These are phyloP conservation scores for Fusarium xyrophilum DNA, from an alignment of 2,329 filamentous ascomycete genomes.

Conservation along the genomic window DNA sequence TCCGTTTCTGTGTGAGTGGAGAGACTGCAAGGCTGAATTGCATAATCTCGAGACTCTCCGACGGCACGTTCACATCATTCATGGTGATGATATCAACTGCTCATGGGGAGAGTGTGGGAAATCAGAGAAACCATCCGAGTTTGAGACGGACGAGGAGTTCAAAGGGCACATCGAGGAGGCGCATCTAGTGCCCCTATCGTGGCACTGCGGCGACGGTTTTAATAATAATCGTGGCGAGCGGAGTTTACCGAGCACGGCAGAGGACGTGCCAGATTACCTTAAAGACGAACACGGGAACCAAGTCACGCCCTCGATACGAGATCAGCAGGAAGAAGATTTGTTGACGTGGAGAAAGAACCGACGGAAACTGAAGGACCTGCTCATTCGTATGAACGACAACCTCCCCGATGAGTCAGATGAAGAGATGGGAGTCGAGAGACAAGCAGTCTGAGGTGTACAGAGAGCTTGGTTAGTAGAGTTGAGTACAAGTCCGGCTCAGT, in stretches of 20 bases:
- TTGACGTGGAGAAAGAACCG: conserved; percentile 54
- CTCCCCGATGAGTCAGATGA: conserved; percentile 53
- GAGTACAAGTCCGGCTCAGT: not conserved
- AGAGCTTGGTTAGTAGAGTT: not conserved
- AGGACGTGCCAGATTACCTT: conserved; percentile 57
- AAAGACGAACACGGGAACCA: conserved; percentile 60
- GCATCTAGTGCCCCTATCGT: conserved; percentile 62
- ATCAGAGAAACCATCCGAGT: conserved; percentile 40
- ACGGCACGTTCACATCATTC: conserved; percentile 60
- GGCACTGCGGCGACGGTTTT: conserved; percentile 67
- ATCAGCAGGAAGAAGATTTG: conserved; percentile 59
- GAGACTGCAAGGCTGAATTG: conserved; percentile 63
- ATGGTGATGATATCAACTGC: conserved; percentile 47
- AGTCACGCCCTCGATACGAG: conserved; percentile 64
- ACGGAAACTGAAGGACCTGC: conserved; percentile 53
- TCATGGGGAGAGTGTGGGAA: conserved; percentile 45
- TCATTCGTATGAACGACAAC: conserved; percentile 55
- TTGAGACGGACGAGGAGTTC: conserved; percentile 51
- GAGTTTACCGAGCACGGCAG: conserved; percentile 25
- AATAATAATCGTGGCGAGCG: conserved; percentile 47
- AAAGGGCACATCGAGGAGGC: conserved; percentile 58
- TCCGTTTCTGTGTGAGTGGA: conserved; percentile 67
- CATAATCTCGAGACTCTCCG: conserved; percentile 68
- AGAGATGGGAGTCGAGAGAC: conserved; percentile 28
- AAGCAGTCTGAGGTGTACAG: not conserved